Conservation (phyloP, 306 rosid species). For the Quercus wislizeni region DNA sequence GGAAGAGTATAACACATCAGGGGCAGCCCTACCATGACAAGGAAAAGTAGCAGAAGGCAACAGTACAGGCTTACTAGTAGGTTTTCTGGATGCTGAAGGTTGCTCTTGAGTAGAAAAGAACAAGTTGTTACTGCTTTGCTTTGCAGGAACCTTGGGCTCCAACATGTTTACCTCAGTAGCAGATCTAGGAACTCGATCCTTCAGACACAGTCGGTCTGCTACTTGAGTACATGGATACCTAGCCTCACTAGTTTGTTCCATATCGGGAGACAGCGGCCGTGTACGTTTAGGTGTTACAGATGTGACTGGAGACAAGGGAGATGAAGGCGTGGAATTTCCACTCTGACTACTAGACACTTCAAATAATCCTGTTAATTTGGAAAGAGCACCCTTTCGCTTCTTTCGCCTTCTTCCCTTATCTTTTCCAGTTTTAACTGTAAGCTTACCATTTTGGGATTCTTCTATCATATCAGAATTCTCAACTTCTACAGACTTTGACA, state of each 20-base stretch:
- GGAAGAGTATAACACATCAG: constrained; percentile 25
- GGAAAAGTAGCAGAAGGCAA: constrained; percentile 53
- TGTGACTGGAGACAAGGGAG: constrained; percentile 69
- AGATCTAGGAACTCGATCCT: constrained; percentile 24
- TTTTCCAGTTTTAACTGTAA: constrained; percentile 64
- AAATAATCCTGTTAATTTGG: constrained; percentile 47
- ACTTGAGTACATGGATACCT: constrained; percentile 32
- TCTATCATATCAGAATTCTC: constrained; percentile 38
- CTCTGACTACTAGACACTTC: constrained; percentile 98
- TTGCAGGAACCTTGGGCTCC: constrained; percentile 26
- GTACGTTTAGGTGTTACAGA: constrained; percentile 43
- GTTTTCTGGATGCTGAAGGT: constrained; percentile 36
- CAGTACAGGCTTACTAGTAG: constrained; percentile 36
- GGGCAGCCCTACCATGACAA: constrained; percentile 30
- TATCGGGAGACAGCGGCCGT: constrained; percentile 51
- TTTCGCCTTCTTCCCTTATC: constrained; percentile 69
- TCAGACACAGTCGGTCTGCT: constrained; percentile 27
- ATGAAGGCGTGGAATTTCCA: constrained; percentile 96
- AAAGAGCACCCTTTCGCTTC: constrained; percentile 61
- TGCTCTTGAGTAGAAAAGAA: constrained; percentile 33
- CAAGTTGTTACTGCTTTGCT: constrained; percentile 8
- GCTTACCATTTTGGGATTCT: constrained; percentile 44
- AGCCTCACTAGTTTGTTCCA: constrained; percentile 45
- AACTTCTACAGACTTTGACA: constrained; percentile 23
- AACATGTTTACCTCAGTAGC: constrained; percentile 29